phyloP scores from a whole-genome alignment of 345 rosid genomes.

The Limnanthes douglasii region DNA sequence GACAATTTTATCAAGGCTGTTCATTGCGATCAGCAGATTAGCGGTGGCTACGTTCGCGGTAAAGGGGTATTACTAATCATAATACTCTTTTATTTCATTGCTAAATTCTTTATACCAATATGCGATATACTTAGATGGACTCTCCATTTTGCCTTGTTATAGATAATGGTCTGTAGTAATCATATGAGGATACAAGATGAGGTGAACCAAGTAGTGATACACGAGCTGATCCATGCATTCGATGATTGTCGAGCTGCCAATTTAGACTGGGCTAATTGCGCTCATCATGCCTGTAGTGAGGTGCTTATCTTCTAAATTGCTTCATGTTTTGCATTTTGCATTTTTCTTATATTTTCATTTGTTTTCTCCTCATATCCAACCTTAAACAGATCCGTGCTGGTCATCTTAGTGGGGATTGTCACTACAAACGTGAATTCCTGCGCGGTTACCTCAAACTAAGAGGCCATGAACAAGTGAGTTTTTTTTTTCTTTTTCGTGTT shows the following conservation, averaged over 20 bases:
- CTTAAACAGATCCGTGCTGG: constrained; percentile 72
- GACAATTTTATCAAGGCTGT: constrained; percentile 69
- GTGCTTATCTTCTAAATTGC: constrained; percentile 17
- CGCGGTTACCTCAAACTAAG: constrained; percentile 63
- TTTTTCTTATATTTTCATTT: background rate
- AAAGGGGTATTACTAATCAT: constrained; percentile 31
- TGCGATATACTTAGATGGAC: no score
- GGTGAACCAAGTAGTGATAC: constrained; percentile 74
- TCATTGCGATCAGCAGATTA: constrained; percentile 28
- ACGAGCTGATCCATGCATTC: constrained; percentile 82
- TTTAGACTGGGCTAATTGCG: constrained; percentile 76
- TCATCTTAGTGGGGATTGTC: constrained; percentile 90
- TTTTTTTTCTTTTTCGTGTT: background rate
- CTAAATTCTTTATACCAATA: constrained; percentile 2
- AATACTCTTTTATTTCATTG: background rate
- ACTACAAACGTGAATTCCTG: constrained; percentile 69
- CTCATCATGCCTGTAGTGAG: constrained; percentile 98
- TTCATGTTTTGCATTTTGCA: background rate
- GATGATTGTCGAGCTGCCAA: constrained; percentile 85
- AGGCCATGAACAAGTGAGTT: constrained; percentile 84
- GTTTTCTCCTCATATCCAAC: background rate
- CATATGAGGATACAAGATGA: constrained; percentile 62
- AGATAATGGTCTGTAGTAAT: constrained; percentile 82
- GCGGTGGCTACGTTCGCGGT: constrained; percentile 57
- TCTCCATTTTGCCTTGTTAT: constrained; percentile 6